These are phyloP conservation scores for Schizopora paradoxa DNA, from an alignment of 1,284 basidiomycete genomes.

Conservation along the genomic window DNA sequence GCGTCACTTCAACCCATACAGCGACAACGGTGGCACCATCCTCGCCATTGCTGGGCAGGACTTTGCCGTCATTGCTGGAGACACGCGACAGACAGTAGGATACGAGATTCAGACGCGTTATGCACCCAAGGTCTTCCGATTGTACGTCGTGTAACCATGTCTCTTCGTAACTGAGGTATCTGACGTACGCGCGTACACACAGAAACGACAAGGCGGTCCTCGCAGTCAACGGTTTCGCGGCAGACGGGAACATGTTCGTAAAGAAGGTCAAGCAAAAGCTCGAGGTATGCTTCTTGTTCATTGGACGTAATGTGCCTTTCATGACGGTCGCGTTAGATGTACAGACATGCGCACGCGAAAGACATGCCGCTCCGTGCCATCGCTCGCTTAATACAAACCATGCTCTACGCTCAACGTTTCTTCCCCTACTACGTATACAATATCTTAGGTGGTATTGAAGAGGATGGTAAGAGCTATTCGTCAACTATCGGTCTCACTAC, in stretches of 20 bases:
- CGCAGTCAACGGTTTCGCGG: slow-evolving; percentile 92
- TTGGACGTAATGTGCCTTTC: slow-evolving; percentile 21
- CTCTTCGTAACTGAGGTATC: not conserved
- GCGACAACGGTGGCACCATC: slow-evolving; percentile 90
- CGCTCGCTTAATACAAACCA: slow-evolving; percentile 91
- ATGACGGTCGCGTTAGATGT: slow-evolving; percentile 61
- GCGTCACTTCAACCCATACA: slow-evolving; percentile 80
- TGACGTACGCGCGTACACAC: slow-evolving; percentile 6
- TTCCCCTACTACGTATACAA: slow-evolving; percentile 97
- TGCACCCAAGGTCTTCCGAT: slow-evolving; percentile 84
- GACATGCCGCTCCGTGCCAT: slow-evolving; percentile 91
- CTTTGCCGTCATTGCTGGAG: slow-evolving; percentile 90
- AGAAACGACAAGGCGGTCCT: slow-evolving; percentile 92
- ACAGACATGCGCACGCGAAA: slow-evolving; percentile 89
- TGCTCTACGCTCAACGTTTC: slow-evolving; percentile 91
- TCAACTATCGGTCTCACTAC: not conserved
- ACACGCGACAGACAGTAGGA: slow-evolving; percentile 91
- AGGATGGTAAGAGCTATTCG: slow-evolving; percentile 82
- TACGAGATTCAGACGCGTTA: slow-evolving; percentile 95
- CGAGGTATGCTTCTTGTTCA: slow-evolving; percentile 51
- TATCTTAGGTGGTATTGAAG: slow-evolving; percentile 90
- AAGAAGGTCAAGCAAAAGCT: slow-evolving; percentile 91
- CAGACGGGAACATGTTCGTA: slow-evolving; percentile 93
- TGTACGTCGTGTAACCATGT: slow-evolving; percentile 47
- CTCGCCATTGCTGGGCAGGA: slow-evolving; percentile 90